A percentile compares a stretch with the other conserved stretches of the same genome.
Conservation (phyloP, 441 rosid species). For the Rhodomyrtus psidioides region DNA sequence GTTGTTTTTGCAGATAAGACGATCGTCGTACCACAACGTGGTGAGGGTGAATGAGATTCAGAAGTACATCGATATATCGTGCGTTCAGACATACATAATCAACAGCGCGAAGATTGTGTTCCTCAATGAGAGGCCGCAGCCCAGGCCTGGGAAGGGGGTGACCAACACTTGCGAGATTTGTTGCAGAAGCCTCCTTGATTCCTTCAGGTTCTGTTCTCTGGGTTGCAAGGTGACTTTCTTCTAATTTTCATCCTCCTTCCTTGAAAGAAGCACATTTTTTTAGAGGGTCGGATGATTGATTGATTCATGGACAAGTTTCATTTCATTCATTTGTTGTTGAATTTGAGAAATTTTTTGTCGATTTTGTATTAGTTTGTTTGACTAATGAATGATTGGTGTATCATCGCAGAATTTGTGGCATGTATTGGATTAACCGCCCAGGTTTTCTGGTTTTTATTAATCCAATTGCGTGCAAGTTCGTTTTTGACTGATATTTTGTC, state of each 20-base stretch:
- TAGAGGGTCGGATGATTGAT: neutral
- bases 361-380: neutral
- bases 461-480: neutral
- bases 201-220: constrained; percentile 84
- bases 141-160: constrained; percentile 84
- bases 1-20: constrained; percentile 45
- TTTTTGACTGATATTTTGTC: neutral
- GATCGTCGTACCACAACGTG: constrained; percentile 88
- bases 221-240: constrained; percentile 61
- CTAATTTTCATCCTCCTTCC: neutral
- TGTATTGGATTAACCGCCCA: neutral
- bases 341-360: neutral
- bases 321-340: neutral
- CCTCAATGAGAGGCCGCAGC: constrained; percentile 79
- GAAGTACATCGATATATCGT: constrained; percentile 62
- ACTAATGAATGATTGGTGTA: neutral
- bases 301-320: neutral
- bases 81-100: constrained; percentile 79
- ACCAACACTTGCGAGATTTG: constrained; percentile 81
- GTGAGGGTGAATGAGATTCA: constrained; percentile 78
- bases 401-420: neutral
- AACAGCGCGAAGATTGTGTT: constrained; percentile 87
- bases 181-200: constrained; percentile 74
- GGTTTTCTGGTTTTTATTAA: neutral
- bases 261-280: neutral